Evolutionary conservation across 495 filamentous ascomycete species (phyloP).

Genomic region (Neurospora sp.): DNA sequence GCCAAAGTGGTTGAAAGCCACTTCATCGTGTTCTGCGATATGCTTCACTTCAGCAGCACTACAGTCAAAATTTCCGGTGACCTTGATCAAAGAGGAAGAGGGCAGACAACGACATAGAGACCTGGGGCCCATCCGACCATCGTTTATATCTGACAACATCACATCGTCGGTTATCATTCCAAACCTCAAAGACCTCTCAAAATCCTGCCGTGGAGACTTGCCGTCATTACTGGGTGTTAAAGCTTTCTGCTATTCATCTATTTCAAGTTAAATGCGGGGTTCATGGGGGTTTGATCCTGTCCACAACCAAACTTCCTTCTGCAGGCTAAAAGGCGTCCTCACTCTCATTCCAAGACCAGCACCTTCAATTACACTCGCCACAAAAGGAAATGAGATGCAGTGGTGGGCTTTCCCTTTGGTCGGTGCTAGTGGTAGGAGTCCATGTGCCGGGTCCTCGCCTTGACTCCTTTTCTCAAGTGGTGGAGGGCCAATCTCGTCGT

Average conservation of each 20-base stretch:
- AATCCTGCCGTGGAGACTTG: background rate
- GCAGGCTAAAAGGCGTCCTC: background rate
- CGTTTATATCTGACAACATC: background rate
- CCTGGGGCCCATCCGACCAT: background rate
- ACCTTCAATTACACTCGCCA: background rate
- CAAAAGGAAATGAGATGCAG: background rate
- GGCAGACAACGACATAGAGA: background rate
- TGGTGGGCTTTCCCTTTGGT: background rate
- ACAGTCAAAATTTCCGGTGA: background rate
- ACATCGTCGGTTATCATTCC: background rate
- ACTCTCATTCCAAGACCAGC: background rate
- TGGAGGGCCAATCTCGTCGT: background rate
- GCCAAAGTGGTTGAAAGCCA: slow-evolving; percentile 27
- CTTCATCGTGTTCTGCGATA: slow-evolving; percentile 26
- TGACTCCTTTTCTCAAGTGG: background rate
- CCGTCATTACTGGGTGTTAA: background rate
- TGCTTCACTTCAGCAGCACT: background rate
- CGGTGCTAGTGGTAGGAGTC: background rate
- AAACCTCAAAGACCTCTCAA: background rate
- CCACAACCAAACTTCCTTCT: background rate
- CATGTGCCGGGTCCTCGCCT: background rate
- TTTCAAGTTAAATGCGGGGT: background rate
- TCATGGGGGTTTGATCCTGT: background rate
- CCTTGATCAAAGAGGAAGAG: background rate
- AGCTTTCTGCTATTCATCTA: background rate